Evolutionary conservation across 768 basidiomycete species (phyloP).

Genomic region (Xanthoconium purpureum): DNA sequence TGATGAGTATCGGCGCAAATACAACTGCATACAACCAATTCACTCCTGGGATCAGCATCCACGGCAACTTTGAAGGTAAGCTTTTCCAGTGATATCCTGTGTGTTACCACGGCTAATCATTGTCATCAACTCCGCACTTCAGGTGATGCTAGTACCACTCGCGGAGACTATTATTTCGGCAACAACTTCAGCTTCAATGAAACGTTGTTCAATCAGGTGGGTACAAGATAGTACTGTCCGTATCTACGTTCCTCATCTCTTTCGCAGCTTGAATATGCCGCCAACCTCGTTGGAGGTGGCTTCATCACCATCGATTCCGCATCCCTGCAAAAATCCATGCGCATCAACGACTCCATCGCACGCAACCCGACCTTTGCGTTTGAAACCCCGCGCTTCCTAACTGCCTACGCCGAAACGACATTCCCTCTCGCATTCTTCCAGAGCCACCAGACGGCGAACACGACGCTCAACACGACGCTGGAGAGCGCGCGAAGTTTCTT

Average conservation of each 20-base stretch:
- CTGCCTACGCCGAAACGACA: slow-evolving; percentile 21
- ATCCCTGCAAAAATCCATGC: slow-evolving; percentile 16
- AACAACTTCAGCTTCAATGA: slow-evolving; percentile 27
- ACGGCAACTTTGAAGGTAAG: no score
- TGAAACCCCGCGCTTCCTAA: slow-evolving; percentile 16
- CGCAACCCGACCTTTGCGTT: slow-evolving; percentile 23
- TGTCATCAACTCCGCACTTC: neutral
- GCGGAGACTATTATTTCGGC: slow-evolving; percentile 25
- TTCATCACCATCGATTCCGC: slow-evolving; percentile 22
- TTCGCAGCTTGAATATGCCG: slow-evolving; percentile 14
- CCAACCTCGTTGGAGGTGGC: slow-evolving; percentile 18
- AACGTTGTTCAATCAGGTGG: slow-evolving; percentile 21
- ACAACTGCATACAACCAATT: slow-evolving; percentile 8
- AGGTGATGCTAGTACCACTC: slow-evolving; percentile 28
- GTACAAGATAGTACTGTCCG: neutral
- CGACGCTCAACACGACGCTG: slow-evolving; percentile 15
- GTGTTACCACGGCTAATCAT: neutral
- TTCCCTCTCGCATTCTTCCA: slow-evolving; percentile 28
- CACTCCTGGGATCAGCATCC: slow-evolving; percentile 4
- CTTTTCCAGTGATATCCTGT: neutral
- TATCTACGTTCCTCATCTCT: neutral
- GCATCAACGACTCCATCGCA: slow-evolving; percentile 28
- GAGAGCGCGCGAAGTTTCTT: slow-evolving; percentile 21
- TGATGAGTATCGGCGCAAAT: slow-evolving; percentile 27
- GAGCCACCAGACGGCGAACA: slow-evolving; percentile 19